These are phyloP conservation scores for Pseudozyma pruni DNA, from an alignment of 1,284 basidiomycete genomes.

Conservation along the genomic window DNA sequence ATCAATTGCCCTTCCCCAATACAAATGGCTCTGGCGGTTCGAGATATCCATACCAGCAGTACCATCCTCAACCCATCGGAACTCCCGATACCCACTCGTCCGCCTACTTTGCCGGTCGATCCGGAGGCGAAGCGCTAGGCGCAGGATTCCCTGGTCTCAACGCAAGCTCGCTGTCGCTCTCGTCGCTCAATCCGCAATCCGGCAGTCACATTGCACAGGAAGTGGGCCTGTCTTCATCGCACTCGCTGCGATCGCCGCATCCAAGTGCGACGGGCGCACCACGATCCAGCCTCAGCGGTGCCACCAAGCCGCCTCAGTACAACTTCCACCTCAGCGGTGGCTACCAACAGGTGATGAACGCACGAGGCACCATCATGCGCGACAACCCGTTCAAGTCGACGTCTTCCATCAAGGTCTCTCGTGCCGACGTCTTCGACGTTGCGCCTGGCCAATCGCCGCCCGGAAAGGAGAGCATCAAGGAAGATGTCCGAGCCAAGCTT, in stretches of 20 bases:
- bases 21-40: slow-evolving; percentile 30
- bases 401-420: slow-evolving; percentile 85
- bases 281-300: slow-evolving; percentile 30
- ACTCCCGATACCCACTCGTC: slow-evolving; percentile 48
- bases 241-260: slow-evolving; percentile 24
- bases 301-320: slow-evolving; percentile 52
- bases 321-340: slow-evolving; percentile 91
- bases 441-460: slow-evolving; percentile 32
- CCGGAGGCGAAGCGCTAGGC: slow-evolving; percentile 31
- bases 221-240: slow-evolving; percentile 26
- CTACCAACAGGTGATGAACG: slow-evolving; percentile 91
- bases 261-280: slow-evolving; percentile 16
- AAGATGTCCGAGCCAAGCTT: slow-evolving; percentile 84
- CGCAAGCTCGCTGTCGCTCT: slow-evolving; percentile 47
- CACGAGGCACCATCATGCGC: slow-evolving; percentile 86
- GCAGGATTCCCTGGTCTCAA: slow-evolving; percentile 44
- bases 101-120: slow-evolving; percentile 34
- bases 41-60: slow-evolving; percentile 53
- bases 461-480: slow-evolving; percentile 76
- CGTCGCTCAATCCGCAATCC: slow-evolving; percentile 44
- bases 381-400: slow-evolving; percentile 88
- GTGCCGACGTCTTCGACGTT: slow-evolving; percentile 81
- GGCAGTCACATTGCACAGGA: slow-evolving; percentile 46
- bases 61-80: slow-evolving; percentile 44
- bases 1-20: slow-evolving; percentile 43